Evolutionary conservation across 768 basidiomycete genomes (phyloP).

Genomic region (Lentinula edodes): DNA sequence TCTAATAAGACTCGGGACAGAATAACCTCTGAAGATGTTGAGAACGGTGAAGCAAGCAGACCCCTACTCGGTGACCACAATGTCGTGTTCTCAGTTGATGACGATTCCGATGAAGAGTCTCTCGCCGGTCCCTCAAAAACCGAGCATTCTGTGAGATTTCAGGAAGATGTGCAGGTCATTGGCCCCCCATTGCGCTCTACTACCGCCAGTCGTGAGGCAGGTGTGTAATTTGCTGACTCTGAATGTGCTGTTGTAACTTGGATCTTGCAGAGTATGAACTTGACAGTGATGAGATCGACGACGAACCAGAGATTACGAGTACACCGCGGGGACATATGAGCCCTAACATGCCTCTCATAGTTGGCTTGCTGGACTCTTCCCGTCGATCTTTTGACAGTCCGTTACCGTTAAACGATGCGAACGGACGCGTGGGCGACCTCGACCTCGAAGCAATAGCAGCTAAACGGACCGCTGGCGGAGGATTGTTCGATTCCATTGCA

Average conservation of each 20-base stretch:
- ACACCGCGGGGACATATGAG: slow-evolving; percentile 36
- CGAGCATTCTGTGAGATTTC: slow-evolving; percentile 54
- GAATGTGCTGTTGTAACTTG: slow-evolving; percentile 8
- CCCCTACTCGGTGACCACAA: slow-evolving; percentile 48
- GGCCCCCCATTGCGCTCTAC: slow-evolving; percentile 69
- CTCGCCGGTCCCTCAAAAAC: slow-evolving; percentile 27
- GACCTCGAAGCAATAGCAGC: slow-evolving; percentile 71
- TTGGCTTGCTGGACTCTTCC: slow-evolving; percentile 69
- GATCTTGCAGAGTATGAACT: slow-evolving; percentile 66
- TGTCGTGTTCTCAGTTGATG: slow-evolving; percentile 50
- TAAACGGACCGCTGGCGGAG: slow-evolving; percentile 64
- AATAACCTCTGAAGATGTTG: neutral
- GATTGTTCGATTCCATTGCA: slow-evolving; percentile 73
- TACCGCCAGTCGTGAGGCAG: slow-evolving; percentile 70
- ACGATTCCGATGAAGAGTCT: slow-evolving; percentile 41
- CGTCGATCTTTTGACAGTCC: slow-evolving; percentile 55
- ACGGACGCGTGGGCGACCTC: slow-evolving; percentile 29
- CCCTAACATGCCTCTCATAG: slow-evolving; percentile 69
- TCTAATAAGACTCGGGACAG: neutral
- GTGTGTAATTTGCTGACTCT: slow-evolving; percentile 44
- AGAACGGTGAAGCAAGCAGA: slow-evolving; percentile 38
- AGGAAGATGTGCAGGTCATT: slow-evolving; percentile 65
- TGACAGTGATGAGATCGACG: slow-evolving; percentile 79
- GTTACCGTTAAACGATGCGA: slow-evolving; percentile 37
- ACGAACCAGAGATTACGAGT: slow-evolving; percentile 19